Conservation (phyloP, 2,329 filamentous ascomycete genomes). For the Talaromyces marneffei region DNA sequence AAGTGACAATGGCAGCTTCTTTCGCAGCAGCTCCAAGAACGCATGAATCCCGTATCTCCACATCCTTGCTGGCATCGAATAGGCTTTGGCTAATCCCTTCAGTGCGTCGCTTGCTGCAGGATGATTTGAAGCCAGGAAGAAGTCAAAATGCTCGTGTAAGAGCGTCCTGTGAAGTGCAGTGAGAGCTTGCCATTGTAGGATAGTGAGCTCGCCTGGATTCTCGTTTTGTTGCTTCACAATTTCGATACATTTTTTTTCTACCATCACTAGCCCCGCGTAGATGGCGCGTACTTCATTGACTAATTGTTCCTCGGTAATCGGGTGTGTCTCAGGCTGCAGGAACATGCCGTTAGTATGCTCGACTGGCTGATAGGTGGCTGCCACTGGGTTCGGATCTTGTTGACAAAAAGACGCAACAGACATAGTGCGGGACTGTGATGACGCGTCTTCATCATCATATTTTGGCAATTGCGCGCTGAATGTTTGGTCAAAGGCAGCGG, state of each 20-base stretch:
- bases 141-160: constrained; percentile 76
- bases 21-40: constrained; percentile 70
- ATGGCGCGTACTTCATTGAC: constrained; percentile 61
- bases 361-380: neutral
- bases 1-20: constrained; percentile 66
- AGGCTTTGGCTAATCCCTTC: constrained; percentile 66
- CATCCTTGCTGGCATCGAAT: constrained; percentile 88
- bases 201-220: constrained; percentile 48
- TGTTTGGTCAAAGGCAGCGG: neutral
- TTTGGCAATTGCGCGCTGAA: neutral
- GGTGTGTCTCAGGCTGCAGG: constrained; percentile 57
- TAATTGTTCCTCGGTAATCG: constrained; percentile 72
- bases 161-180: constrained; percentile 76
- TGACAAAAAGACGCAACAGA: neutral
- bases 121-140: constrained; percentile 82
- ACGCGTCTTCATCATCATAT: neutral
- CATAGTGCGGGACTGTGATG: neutral
- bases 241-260: constrained; percentile 81
- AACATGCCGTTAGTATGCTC: constrained; percentile 33
- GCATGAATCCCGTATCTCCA: constrained; percentile 90
- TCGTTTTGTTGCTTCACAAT: constrained; percentile 61
- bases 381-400: neutral
- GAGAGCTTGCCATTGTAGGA: constrained; percentile 76
- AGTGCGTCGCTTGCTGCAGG: constrained; percentile 67
- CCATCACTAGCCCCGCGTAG: constrained; percentile 76